Conservation (phyloP, 2,329 filamentous ascomycete genomes). For the Xylariaceae sp. region DNA sequence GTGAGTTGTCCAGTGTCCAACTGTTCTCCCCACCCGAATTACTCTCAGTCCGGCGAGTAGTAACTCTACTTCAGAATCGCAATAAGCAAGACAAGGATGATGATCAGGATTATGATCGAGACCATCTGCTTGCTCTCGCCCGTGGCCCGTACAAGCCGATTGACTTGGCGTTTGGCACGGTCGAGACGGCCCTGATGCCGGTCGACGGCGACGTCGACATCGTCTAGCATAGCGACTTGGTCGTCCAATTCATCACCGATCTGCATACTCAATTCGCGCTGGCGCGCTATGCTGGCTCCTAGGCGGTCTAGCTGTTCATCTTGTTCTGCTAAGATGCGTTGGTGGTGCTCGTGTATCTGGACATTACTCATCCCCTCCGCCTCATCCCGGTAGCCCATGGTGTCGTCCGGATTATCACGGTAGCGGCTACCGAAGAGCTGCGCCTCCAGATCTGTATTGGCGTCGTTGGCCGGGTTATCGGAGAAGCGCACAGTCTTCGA, state of each 20-base stretch:
- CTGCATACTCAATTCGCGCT: slow-evolving; percentile 88
- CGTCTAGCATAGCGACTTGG: slow-evolving; percentile 83
- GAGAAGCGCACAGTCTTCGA: slow-evolving; percentile 83
- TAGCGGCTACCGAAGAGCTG: slow-evolving; percentile 53
- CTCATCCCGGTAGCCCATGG: slow-evolving; percentile 55
- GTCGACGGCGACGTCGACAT: slow-evolving; percentile 78
- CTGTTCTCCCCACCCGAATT: not conserved
- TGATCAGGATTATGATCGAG: slow-evolving; percentile 73
- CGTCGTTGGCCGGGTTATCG: slow-evolving; percentile 46
- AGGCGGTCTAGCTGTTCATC: slow-evolving; percentile 88
- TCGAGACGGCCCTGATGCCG: slow-evolving; percentile 72
- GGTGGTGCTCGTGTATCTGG: slow-evolving; percentile 83
- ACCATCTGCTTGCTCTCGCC: slow-evolving; percentile 85
- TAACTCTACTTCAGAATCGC: slow-evolving; percentile 63
- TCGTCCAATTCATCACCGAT: slow-evolving; percentile 94
- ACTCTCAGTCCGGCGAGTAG: not conserved
- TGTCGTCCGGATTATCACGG: slow-evolving; percentile 60
- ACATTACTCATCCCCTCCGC: slow-evolving; percentile 64
- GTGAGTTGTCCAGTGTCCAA: not conserved
- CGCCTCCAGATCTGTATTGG: slow-evolving; percentile 42
- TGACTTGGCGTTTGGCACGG: slow-evolving; percentile 66
- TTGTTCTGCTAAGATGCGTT: slow-evolving; percentile 75
- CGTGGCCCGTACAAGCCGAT: slow-evolving; percentile 65
- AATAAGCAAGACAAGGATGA: slow-evolving; percentile 77
- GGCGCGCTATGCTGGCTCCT: slow-evolving; percentile 79